phyloP scores from a whole-genome alignment of 1,139 yeast species.

The Pichia sorboxylosa region DNA sequence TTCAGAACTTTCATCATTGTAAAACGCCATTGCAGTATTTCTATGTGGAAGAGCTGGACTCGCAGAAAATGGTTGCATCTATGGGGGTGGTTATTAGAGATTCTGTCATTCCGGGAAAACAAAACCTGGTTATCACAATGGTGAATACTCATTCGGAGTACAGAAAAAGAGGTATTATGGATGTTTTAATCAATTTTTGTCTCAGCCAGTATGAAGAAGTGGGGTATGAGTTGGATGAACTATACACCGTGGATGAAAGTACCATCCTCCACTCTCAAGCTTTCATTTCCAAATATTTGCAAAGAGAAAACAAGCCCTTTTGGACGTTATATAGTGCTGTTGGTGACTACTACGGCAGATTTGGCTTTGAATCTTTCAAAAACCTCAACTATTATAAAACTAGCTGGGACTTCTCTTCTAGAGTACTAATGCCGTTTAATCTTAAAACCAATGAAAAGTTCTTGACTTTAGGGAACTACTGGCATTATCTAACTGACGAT shows the following conservation, averaged over 20 bases:
- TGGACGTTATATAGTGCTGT: conserved; percentile 5
- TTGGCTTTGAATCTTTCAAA: conserved; percentile 2
- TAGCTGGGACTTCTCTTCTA: background rate
- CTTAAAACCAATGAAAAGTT: background rate
- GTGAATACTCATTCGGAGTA: conserved; percentile 3
- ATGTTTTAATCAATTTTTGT: conserved; percentile 1
- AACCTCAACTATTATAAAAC: conserved; percentile 1
- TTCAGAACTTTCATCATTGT: background rate
- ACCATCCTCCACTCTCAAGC: background rate
- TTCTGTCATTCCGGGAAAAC: background rate
- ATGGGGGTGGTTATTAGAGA: conserved; percentile 2
- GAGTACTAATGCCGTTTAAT: background rate
- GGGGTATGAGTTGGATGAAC: background rate
- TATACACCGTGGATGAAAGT: background rate
- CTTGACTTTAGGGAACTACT: background rate
- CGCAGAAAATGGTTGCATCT: conserved; percentile 2
- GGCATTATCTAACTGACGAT: background rate
- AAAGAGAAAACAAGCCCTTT: conserved; percentile 1
- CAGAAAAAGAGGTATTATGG: conserved; percentile 6
- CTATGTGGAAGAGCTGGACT: conserved; percentile 1
- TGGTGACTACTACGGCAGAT: conserved; percentile 4
- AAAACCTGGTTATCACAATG: conserved; percentile 3
- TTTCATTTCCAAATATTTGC: conserved; percentile 2
- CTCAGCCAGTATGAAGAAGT: background rate
- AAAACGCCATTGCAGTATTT: conserved; percentile 1